A percentile compares a stretch with the other conserved stretches of the same genome.
phyloP scores from a whole-genome alignment of 345 rosid species.

The Camelina hispida region DNA sequence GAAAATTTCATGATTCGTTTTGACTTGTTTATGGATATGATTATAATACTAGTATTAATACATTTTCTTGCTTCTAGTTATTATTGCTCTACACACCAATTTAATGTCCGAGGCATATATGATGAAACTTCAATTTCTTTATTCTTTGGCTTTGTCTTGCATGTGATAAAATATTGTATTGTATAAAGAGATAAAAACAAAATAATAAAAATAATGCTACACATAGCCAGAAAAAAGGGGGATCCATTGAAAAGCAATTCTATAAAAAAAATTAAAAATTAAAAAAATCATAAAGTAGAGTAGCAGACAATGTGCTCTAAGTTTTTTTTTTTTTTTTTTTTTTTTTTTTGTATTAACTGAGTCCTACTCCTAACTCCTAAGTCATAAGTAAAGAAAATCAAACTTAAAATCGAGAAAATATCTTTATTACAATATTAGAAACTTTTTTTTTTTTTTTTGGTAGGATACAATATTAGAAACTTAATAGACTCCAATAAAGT shows the following conservation, averaged over 20 bases:
- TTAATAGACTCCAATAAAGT: not conserved
- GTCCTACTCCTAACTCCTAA: no score
- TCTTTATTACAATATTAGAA: not conserved
- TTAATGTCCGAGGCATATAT: constrained; percentile 28
- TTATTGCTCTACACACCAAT: constrained; percentile 31
- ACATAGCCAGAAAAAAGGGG: constrained; percentile 20
- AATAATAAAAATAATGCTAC: constrained; percentile 18
- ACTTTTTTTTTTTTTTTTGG: no score
- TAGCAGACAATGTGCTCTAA: not conserved
- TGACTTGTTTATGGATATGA: constrained; percentile 26
- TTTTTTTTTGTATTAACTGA: not conserved
- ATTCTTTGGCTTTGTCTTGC: constrained; percentile 30
- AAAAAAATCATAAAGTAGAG: not conserved
- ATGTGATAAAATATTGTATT: constrained; percentile 36
- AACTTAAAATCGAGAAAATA: not conserved
- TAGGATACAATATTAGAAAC: not conserved
- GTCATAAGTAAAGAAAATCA: not conserved
- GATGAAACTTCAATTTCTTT: constrained; percentile 31
- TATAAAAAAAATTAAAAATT: not conserved
- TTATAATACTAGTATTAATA: constrained; percentile 2
- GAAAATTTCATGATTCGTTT: constrained; percentile 31
- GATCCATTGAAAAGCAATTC: not conserved
- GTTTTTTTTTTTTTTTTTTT: not conserved
- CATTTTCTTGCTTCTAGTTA: not conserved
- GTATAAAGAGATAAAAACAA: constrained; percentile 28